These are phyloP conservation scores for Tricladium varicosporioides DNA, from an alignment of 2,329 filamentous ascomycete genomes.

Conservation along the genomic window DNA sequence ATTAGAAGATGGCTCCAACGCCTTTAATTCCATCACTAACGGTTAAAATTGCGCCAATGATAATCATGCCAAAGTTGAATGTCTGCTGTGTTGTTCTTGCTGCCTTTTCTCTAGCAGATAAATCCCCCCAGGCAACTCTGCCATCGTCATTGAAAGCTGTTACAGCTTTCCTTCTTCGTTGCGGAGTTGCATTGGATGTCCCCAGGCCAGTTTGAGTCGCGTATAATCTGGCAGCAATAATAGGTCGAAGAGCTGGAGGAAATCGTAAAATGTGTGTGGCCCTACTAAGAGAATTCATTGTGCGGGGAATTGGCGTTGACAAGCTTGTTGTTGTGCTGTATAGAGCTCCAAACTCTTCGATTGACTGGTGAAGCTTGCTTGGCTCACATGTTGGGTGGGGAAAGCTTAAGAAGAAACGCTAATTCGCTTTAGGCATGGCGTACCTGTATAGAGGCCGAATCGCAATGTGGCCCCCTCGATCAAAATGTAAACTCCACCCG, in stretches of 20 bases:
- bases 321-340: neutral
- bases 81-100: conserved; percentile 85
- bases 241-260: conserved; percentile 39
- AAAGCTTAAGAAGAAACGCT: conserved; percentile 6
- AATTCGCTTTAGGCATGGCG: neutral
- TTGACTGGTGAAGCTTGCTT: conserved; percentile 2
- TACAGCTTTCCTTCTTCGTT: conserved; percentile 62
- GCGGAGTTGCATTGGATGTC: conserved; percentile 30
- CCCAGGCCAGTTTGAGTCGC: conserved; percentile 53
- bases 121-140: conserved; percentile 73
- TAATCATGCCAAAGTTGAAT: conserved; percentile 79
- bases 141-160: conserved; percentile 88
- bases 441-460: conserved; percentile 8
- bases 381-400: conserved; percentile 17
- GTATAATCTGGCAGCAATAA: conserved; percentile 49
- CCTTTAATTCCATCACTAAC: conserved; percentile 43
- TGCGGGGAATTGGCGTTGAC: neutral
- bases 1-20: conserved; percentile 15
- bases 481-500: conserved; percentile 5
- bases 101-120: conserved; percentile 75
- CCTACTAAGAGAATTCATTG: conserved; percentile 24
- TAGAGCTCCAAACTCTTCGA: neutral
- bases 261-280: conserved; percentile 35
- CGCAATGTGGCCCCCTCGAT: conserved; percentile 30
- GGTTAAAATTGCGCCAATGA: conserved; percentile 73